Conservation (phyloP, 169 alveolate species). For the Cryptosporidium viatorum region DNA sequence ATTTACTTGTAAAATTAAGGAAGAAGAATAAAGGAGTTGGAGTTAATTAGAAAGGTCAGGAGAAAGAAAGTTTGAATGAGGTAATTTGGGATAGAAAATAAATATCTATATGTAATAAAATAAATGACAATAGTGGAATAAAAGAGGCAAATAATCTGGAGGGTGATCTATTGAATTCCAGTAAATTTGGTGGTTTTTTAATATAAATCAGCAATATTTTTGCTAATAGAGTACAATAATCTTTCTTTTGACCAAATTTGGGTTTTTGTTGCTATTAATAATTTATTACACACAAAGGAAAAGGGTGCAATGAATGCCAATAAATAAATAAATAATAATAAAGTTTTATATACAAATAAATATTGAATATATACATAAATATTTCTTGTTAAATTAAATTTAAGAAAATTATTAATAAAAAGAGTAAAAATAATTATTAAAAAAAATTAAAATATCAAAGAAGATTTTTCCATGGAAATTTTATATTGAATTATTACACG, state of each 20-base stretch:
- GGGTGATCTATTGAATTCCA: too few relatives aligned
- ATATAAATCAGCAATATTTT: too few relatives aligned
- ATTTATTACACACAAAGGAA: not conserved
- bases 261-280: not conserved
- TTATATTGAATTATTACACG: conserved; percentile 9
- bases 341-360: too few relatives aligned
- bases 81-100: not conserved
- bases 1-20: not conserved
- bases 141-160: not conserved
- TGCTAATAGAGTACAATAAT: too few relatives aligned
- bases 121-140: not conserved
- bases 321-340: not conserved
- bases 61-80: not conserved
- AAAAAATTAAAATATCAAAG: not conserved
- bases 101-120: too few relatives aligned
- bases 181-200: too few relatives aligned
- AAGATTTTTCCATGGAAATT: not conserved
- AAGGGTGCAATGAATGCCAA: not conserved
- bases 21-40: not conserved
- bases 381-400: too few relatives aligned
- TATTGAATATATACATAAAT: too few relatives aligned
- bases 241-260: not conserved
- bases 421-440: not conserved
- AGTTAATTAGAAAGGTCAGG: not conserved
- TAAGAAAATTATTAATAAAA: not conserved